A percentile compares a stretch with the other conserved stretches of the same genome.
Conservation (phyloP, 2,329 filamentous ascomycete genomes). For the Coleophoma crateriformis region DNA sequence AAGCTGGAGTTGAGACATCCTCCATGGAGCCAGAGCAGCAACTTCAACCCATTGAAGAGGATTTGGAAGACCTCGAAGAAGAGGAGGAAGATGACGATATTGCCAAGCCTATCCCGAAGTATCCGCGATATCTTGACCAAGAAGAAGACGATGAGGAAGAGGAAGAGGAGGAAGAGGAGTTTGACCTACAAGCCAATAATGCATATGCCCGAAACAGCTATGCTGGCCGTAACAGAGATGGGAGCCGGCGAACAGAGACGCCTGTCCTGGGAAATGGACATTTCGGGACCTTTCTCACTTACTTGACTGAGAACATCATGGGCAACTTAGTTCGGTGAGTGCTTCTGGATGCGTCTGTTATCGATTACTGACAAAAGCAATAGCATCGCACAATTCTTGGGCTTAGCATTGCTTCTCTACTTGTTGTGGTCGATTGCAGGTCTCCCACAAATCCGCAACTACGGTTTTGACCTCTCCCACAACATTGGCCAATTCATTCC, state of each 20-base stretch:
- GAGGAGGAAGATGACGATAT: background rate
- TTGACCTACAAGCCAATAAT: too few species aligned
- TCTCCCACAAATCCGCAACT: background rate
- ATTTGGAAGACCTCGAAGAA: background rate
- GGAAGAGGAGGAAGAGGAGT: too few species aligned
- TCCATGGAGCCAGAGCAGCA: background rate
- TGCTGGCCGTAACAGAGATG: too few species aligned
- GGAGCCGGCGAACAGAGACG: too few species aligned
- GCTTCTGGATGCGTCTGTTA: too few species aligned
- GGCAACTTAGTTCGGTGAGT: too few species aligned
- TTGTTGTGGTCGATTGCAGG: background rate
- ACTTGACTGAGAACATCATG: too few species aligned
- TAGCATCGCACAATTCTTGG: background rate
- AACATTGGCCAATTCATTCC: conserved; percentile 19
- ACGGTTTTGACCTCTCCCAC: conserved; percentile 6
- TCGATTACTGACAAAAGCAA: too few species aligned
- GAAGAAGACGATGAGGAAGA: background rate
- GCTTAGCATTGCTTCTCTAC: background rate
- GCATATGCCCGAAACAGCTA: too few species aligned
- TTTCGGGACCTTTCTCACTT: too few species aligned
- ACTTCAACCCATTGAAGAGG: background rate
- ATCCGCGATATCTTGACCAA: background rate
- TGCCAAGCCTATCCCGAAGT: background rate
- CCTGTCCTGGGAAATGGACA: too few species aligned
- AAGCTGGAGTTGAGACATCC: background rate